A percentile compares a stretch with the other conserved stretches of the same genome.
phyloP scores from a whole-genome alignment of 805 yeast species.

The Yarrowia sp. region DNA sequence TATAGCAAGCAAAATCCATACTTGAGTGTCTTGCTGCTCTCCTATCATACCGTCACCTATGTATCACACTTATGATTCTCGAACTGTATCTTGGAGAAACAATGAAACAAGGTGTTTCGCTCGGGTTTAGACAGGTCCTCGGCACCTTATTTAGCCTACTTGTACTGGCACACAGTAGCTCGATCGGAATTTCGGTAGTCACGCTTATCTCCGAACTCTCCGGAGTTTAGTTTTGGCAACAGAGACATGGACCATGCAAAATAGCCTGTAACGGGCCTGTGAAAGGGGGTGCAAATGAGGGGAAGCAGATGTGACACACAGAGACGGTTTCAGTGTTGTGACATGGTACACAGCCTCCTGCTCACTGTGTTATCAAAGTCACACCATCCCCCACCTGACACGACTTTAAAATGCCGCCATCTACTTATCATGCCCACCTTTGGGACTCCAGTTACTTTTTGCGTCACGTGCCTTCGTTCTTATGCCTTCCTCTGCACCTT shows the following conservation, averaged over 20 bases:
- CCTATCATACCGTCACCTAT: too few species aligned
- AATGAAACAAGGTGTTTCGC: neutral
- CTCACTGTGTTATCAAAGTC: too few species aligned
- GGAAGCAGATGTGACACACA: too few species aligned
- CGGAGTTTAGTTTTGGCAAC: slow-evolving; percentile 4
- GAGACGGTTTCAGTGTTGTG: too few species aligned
- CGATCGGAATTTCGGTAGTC: neutral
- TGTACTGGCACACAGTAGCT: too few species aligned
- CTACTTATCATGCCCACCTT: slow-evolving; percentile 1
- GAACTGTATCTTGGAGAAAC: neutral
- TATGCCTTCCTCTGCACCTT: neutral
- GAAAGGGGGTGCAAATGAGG: neutral
- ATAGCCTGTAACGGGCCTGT: neutral
- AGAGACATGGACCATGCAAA: too few species aligned
- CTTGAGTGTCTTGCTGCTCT: too few species aligned
- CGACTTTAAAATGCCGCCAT: too few species aligned
- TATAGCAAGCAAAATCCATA: too few species aligned
- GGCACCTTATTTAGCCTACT: neutral
- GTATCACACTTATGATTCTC: neutral
- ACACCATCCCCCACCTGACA: too few species aligned
- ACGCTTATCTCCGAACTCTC: slow-evolving; percentile 4
- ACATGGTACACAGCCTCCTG: too few species aligned
- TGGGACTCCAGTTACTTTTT: neutral
- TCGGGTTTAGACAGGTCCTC: too few species aligned
- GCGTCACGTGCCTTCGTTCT: slow-evolving; percentile 18